Conservation (phyloP, 192 early-diverging fungal species). For the Chytriomyces confervae region DNA sequence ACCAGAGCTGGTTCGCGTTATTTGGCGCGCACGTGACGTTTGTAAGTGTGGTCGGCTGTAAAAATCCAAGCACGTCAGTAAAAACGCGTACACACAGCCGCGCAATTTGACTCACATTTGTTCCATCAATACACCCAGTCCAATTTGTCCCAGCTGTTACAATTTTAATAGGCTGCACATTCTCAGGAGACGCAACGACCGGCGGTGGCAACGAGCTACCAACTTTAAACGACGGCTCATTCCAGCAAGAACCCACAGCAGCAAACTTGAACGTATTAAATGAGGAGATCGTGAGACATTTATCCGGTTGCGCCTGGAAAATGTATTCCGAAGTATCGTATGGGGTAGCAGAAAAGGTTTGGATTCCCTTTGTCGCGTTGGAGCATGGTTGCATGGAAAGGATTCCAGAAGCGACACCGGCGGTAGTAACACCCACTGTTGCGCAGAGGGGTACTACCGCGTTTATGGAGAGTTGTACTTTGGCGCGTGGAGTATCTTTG, state of each 20-base stretch:
- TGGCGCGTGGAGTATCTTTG: not conserved
- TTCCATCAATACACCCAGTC: not conserved
- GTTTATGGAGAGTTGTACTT: not conserved
- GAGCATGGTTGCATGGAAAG: too few relatives aligned
- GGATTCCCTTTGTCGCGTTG: too few relatives aligned
- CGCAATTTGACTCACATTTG: not conserved
- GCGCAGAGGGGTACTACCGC: not conserved
- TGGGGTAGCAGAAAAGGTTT: too few relatives aligned
- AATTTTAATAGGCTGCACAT: not conserved
- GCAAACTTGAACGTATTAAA: not conserved
- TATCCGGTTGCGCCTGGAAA: not conserved
- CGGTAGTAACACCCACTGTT: not conserved
- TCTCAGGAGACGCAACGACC: not conserved
- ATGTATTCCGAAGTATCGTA: not conserved
- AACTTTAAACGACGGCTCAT: not conserved
- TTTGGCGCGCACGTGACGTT: not conserved
- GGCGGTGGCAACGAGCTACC: not conserved
- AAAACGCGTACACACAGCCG: not conserved
- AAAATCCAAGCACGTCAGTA: not conserved
- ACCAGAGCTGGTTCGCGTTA: slow-evolving; percentile 23
- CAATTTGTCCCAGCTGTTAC: not conserved
- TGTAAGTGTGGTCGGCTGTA: not conserved
- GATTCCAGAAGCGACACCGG: too few relatives aligned
- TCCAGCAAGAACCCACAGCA: not conserved
- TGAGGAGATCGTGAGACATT: not conserved